Evolutionary conservation across 2,329 filamentous ascomycete species (phyloP).

Genomic region (Fusarium aywerte): DNA sequence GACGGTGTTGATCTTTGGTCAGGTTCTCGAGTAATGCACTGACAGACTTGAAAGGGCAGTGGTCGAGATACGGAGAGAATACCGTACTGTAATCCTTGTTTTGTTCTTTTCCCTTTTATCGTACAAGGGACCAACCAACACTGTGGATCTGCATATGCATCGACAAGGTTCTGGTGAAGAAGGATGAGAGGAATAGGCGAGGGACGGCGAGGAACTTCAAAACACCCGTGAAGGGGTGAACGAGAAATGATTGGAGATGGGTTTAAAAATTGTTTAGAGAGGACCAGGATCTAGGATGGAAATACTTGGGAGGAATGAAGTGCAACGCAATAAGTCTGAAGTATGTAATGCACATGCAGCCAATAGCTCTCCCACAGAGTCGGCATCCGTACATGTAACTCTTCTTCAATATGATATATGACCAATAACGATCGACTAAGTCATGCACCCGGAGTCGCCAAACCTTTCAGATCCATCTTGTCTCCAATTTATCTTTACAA

Average conservation of each 20-base stretch:
- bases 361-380: not conserved
- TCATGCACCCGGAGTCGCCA: not conserved
- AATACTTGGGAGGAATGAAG: not conserved
- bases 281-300: not conserved
- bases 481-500: not conserved
- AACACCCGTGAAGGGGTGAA: not conserved
- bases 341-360: not conserved
- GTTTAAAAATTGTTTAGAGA: not conserved
- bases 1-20: not conserved
- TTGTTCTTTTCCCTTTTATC: not conserved
- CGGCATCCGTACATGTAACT: not conserved
- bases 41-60: no score
- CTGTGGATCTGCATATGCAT: slow-evolving; percentile 24
- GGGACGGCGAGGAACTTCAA: not conserved
- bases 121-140: slow-evolving; percentile 1
- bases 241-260: not conserved
- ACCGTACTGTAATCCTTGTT: not conserved
- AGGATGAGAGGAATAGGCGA: not conserved
- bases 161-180: slow-evolving; percentile 1
- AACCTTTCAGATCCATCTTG: slow-evolving; percentile 6
- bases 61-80: not conserved
- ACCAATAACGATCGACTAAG: not conserved
- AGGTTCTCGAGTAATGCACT: slow-evolving; percentile 5
- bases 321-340: not conserved
- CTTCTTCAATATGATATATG: not conserved